These are phyloP conservation scores for Nemania sp. DNA, from an alignment of 2,329 filamentous ascomycete genomes.

Conservation along the genomic window DNA sequence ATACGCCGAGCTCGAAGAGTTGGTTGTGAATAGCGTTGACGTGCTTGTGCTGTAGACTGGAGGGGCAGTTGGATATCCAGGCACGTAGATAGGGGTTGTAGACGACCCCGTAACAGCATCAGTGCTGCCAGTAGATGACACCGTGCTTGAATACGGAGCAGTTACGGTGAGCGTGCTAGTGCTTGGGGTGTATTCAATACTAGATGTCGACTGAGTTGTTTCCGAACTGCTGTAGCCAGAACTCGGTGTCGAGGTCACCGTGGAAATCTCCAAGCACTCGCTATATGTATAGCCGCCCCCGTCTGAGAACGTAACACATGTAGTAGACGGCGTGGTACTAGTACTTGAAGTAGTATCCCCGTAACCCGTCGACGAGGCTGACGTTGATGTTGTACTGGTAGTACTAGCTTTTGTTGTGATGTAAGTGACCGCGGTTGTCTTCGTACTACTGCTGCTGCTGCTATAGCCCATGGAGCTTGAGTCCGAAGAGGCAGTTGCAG, in stretches of 20 bases:
- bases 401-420: conserved; percentile 7
- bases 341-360: conserved; percentile 5
- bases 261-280: conserved; percentile 29
- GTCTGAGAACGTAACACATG: conserved; percentile 27
- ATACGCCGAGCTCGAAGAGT: conserved; percentile 13
- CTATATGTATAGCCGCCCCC: conserved; percentile 31
- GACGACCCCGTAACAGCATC: conserved; percentile 16
- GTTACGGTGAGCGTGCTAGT: conserved; percentile 19
- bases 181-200: conserved; percentile 1
- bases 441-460: neutral
- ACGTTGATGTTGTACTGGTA: conserved; percentile 13
- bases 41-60: conserved; percentile 15
- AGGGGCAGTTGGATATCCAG: conserved; percentile 12
- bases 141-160: conserved; percentile 8
- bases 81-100: neutral
- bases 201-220: neutral
- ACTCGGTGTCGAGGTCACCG: conserved; percentile 3
- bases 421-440: conserved; percentile 2
- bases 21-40: neutral
- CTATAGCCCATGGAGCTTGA: neutral
- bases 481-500: conserved; percentile 21
- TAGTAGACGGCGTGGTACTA: conserved; percentile 22
- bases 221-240: conserved; percentile 6
- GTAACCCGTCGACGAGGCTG: conserved; percentile 3
- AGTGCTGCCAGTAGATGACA: conserved; percentile 22